A percentile compares a stretch with the other conserved stretches of the same genome.
Conservation (phyloP, 768 basidiomycete genomes). For the Rhodotorula toruloides region DNA sequence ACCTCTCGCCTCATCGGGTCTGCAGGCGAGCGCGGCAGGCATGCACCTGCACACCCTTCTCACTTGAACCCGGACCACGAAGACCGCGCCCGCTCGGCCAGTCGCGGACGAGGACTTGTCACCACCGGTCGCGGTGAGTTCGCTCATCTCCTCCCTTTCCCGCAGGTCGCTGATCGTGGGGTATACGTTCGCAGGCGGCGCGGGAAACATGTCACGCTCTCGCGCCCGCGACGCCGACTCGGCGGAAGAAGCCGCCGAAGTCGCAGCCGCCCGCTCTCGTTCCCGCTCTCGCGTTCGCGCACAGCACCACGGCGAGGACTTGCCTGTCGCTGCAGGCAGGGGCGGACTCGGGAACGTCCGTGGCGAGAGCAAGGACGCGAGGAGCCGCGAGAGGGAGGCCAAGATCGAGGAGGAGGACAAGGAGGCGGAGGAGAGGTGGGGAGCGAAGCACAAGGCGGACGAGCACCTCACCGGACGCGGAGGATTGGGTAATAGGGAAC, state of each 20-base stretch:
- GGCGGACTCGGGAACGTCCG: constrained; percentile 34
- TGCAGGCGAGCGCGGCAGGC: constrained; percentile 18
- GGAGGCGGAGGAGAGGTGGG: constrained; percentile 18
- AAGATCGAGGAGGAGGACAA: constrained; percentile 21
- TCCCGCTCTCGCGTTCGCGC: constrained; percentile 23
- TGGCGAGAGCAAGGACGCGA: constrained; percentile 1
- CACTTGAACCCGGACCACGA: constrained; percentile 27
- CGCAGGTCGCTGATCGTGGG: no score
- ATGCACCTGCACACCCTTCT: constrained; percentile 13
- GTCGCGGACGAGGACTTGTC: constrained; percentile 17
- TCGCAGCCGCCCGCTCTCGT: constrained; percentile 25
- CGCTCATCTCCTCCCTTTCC: neutral
- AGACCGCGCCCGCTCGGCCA: constrained; percentile 1
- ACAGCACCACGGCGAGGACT: constrained; percentile 27
- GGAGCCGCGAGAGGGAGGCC: constrained; percentile 8
- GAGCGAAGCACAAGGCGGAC: constrained; percentile 18
- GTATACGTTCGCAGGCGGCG: constrained; percentile 14
- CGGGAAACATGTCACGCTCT: constrained; percentile 38
- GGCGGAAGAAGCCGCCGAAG: constrained; percentile 5
- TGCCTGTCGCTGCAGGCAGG: constrained; percentile 19
- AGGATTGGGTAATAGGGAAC: constrained; percentile 17
- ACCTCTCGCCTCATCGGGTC: neutral
- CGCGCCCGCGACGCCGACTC: constrained; percentile 28
- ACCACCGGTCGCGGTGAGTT: constrained; percentile 28
- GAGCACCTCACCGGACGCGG: constrained; percentile 17